Percentiles rank a stretch among this genome's conserved stretches.
phyloP scores from a whole-genome alignment of 2,329 filamentous ascomycete species.

The Fusarium kyushuense region DNA sequence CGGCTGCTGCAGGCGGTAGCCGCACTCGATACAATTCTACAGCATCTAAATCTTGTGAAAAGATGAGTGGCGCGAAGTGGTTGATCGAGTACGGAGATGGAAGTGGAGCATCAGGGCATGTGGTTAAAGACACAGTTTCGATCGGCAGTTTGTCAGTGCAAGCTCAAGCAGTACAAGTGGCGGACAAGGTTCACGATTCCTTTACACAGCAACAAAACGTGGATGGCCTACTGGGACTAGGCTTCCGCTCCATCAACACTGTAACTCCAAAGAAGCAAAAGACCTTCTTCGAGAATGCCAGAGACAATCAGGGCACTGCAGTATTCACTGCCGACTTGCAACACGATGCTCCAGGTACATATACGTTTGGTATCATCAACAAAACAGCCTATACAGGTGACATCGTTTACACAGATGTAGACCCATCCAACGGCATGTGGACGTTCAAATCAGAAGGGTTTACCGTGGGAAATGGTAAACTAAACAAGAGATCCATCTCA shows the following conservation, averaged over 20 bases:
- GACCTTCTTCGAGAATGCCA: conserved; percentile 58
- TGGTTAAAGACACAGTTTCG: conserved; percentile 58
- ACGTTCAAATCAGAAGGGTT: conserved; percentile 58
- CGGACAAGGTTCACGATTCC: conserved; percentile 54
- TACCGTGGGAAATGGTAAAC: conserved; percentile 43
- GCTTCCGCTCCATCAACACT: conserved; percentile 59
- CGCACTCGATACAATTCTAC: conserved; percentile 56
- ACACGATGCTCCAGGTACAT: conserved; percentile 67
- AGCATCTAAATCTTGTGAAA: conserved; percentile 54
- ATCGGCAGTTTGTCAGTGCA: conserved; percentile 57
- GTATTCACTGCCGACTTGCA: conserved; percentile 79
- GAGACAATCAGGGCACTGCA: conserved; percentile 27
- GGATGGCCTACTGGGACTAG: conserved; percentile 60
- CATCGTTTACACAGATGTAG: conserved; percentile 71
- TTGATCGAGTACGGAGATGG: conserved; percentile 61
- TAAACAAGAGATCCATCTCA: conserved; percentile 47
- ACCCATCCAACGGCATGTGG: conserved; percentile 74
- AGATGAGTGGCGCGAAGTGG: conserved; percentile 56
- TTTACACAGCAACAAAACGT: conserved; percentile 56
- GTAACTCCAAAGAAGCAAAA: conserved; percentile 56
- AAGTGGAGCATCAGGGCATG: conserved; percentile 57
- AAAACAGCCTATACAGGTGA: conserved; percentile 69
- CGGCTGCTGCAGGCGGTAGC: conserved; percentile 53
- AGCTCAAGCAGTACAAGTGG: conserved; percentile 59
- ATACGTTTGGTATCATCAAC: conserved; percentile 81